Conservation (phyloP, 495 filamentous ascomycete genomes). For the Hypoxylon cercidicola region DNA sequence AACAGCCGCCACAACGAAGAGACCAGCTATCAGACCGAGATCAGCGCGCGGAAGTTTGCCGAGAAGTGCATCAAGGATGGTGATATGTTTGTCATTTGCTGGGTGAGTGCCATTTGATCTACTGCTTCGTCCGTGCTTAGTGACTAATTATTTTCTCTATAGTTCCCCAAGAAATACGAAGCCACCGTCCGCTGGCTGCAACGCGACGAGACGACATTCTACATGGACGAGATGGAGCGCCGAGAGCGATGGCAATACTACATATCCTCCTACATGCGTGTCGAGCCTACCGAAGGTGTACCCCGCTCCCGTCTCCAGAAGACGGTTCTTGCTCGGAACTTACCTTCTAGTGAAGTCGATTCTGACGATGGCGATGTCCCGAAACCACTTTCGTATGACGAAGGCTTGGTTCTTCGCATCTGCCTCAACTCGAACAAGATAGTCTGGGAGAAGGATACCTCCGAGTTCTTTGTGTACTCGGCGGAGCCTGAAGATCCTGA, state of each 20-base stretch:
- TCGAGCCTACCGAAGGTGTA: conserved; percentile 90
- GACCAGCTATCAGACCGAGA: conserved; percentile 85
- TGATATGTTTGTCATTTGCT: conserved; percentile 87
- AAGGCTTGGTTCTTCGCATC: conserved; percentile 81
- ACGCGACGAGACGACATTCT: conserved; percentile 82
- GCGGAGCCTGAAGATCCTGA: conserved; percentile 45
- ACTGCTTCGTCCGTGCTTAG: neutral
- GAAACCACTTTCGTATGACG: conserved; percentile 70
- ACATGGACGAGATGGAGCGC: conserved; percentile 68
- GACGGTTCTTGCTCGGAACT: conserved; percentile 79
- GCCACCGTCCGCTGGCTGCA: conserved; percentile 76
- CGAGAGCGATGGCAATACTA: conserved; percentile 87
- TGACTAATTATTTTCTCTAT: conserved; percentile 33
- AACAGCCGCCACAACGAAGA: conserved; percentile 80
- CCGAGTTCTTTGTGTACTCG: conserved; percentile 62
- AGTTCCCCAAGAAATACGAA: conserved; percentile 68
- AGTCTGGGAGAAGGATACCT: conserved; percentile 76
- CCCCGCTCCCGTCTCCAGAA: conserved; percentile 68
- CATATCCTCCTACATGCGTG: conserved; percentile 85
- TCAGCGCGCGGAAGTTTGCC: conserved; percentile 85
- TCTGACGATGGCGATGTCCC: conserved; percentile 57
- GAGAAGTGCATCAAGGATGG: conserved; percentile 87
- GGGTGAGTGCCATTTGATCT: conserved; percentile 66
- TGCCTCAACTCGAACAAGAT: conserved; percentile 85
- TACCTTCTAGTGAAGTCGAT: conserved; percentile 63